These are phyloP conservation scores for Vachellia pachyceras DNA, from an alignment of 306 rosid species.

Conservation along the genomic window DNA sequence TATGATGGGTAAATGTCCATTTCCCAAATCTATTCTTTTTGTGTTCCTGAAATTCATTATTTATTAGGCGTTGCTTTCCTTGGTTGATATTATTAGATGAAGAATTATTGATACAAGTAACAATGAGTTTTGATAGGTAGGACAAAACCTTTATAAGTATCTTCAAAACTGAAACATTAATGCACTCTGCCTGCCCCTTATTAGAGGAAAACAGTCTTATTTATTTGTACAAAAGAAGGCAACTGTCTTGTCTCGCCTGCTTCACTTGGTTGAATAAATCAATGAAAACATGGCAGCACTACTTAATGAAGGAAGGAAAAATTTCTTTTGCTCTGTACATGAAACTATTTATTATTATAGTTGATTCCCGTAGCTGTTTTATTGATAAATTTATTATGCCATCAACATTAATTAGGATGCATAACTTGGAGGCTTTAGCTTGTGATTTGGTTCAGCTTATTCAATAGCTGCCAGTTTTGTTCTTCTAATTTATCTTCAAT, in stretches of 20 bases:
- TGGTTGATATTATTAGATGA: conserved; percentile 10
- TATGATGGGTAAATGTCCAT: conserved; percentile 78
- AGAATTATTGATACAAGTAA: conserved; percentile 26
- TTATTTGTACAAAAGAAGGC: conserved; percentile 30
- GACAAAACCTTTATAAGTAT: conserved; percentile 20
- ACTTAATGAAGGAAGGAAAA: conserved; percentile 27
- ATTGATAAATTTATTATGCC: conserved; percentile 21
- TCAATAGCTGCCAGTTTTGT: conserved; percentile 26
- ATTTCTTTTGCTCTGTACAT: conserved; percentile 23
- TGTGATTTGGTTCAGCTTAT: conserved; percentile 34
- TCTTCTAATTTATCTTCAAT: conserved; percentile 28
- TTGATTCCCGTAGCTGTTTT: conserved; percentile 22
- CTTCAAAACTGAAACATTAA: conserved; percentile 26
- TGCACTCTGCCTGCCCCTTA: background rate
- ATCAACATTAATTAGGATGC: conserved; percentile 19
- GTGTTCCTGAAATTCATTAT: conserved; percentile 25
- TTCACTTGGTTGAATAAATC: background rate
- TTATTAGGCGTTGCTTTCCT: conserved; percentile 34
- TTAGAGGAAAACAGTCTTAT: conserved; percentile 9
- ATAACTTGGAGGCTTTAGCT: conserved; percentile 20
- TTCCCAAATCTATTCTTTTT: conserved; percentile 16
- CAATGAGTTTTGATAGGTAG: conserved; percentile 13
- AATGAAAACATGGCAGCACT: conserved; percentile 26
- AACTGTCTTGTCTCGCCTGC: conserved; percentile 10
- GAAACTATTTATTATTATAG: conserved; percentile 23